Conservation (phyloP, 306 rosid genomes). For the Cyamopsis tetragonoloba region DNA sequence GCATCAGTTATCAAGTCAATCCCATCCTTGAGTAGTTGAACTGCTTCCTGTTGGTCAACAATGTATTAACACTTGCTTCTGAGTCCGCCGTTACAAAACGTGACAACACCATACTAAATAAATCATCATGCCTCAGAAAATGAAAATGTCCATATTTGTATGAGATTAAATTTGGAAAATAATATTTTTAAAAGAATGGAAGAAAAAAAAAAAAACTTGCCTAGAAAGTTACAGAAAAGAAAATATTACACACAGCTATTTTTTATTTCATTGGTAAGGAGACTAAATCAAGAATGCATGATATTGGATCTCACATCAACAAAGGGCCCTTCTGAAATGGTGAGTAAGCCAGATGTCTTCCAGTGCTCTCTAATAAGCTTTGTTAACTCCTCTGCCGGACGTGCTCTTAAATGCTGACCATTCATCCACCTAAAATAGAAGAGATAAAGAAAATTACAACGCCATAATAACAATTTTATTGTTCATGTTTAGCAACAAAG, state of each 20-base stretch:
- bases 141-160: too few relatives aligned
- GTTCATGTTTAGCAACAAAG: neutral
- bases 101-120: neutral
- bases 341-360: constrained; percentile 66
- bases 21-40: constrained; percentile 82
- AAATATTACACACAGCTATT: too few relatives aligned
- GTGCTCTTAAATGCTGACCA: constrained; percentile 84
- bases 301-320: constrained; percentile 55
- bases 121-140: neutral
- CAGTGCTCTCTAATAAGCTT: constrained; percentile 71
- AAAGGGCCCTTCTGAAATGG: constrained; percentile 56
- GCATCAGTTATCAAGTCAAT: constrained; percentile 80
- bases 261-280: neutral
- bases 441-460: neutral
- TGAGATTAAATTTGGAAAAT: too few relatives aligned
- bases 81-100: neutral
- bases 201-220: too few relatives aligned
- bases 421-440: constrained; percentile 85
- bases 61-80: constrained; percentile 7
- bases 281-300: constrained; percentile 22
- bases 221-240: too few relatives aligned
- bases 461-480: neutral
- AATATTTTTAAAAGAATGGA: too few relatives aligned
- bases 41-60: constrained; percentile 56
- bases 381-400: constrained; percentile 60